Evolutionary conservation across 805 yeast species (phyloP), one percentile per base, ranked within the genome.

Genomic region (Metschnikowia henanensis): DNA sequence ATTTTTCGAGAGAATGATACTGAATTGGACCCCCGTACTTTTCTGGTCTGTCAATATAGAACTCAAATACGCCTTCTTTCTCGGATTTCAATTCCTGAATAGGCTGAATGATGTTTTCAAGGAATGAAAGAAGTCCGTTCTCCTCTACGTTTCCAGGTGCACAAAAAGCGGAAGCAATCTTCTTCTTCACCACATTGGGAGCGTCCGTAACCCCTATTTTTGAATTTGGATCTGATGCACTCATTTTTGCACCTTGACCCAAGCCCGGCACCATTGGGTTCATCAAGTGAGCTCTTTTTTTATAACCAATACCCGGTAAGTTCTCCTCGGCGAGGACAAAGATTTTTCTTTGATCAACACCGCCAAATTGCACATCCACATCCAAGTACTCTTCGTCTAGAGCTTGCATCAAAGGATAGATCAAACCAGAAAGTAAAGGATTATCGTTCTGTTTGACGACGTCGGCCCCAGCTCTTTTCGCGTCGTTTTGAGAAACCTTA

Each of bases 391-490:
- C 84, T 68, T 94, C 99, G 66, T 94, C 99, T 47, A 94, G 76
- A 6, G 97, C 97, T 73, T 94, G 99, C 99, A 94, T 94, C 62
- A 95, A 79, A 43, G 99, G 99, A 69, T 94, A 94, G 56, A 94
- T 89, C 64, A 94, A 79, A 7, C 99, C 99, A 31, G 92, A 81
- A 47, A 94, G 78, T 54, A 90, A 77, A 30, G 99, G 99, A 67
- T 91, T 91, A 29, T 88, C 82, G 36, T 91, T 97, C 72, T 94
- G 99, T 65, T 94, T 94, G 50, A 94, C 99, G 43, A 94, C 99
- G 68, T 94, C 99, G 9, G 99, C 98, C 65, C 99, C 99, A 2
- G 99, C 99, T 66, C 99, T 83, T 72, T 88, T 88, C 47, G 98
- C 97, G 63, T 91, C 98, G 63, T 92, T 91, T 70, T 88, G 97